Percentiles rank a stretch among this genome's conserved stretches.
phyloP scores from a whole-genome alignment of 2,329 filamentous ascomycete genomes.

The Drechslerella stenobrocha region DNA sequence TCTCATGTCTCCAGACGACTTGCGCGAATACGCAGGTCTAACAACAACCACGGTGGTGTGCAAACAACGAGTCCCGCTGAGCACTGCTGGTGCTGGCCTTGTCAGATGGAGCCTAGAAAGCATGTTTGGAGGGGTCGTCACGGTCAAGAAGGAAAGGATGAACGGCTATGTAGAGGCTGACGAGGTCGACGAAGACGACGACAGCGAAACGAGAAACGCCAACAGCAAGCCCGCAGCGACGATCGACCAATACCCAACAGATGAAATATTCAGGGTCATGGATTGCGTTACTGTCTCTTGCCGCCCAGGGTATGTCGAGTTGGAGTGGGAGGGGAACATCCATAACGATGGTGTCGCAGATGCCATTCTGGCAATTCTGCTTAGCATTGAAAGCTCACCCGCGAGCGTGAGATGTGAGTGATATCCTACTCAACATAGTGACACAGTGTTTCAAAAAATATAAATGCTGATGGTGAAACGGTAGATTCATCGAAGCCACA shows the following conservation, averaged over 20 bases:
- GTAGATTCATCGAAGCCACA: constrained; percentile 60
- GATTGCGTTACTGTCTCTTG: constrained; percentile 84
- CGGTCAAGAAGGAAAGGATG: constrained; percentile 51
- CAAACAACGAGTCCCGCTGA: constrained; percentile 84
- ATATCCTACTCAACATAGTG: constrained; percentile 8
- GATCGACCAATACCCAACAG: constrained; percentile 54
- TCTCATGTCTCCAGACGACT: constrained; percentile 92
- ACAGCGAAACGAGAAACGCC: constrained; percentile 55
- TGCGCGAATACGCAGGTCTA: constrained; percentile 93
- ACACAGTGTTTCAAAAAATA: constrained; percentile 18
- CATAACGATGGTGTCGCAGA: constrained; percentile 98
- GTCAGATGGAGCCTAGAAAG: constrained; percentile 93
- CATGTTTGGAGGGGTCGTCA: constrained; percentile 83
- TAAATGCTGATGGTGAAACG: constrained; percentile 56
- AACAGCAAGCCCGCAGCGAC: constrained; percentile 51
- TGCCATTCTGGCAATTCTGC: constrained; percentile 87
- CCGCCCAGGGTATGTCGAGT: constrained; percentile 76
- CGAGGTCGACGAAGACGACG: constrained; percentile 57
- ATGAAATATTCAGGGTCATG: constrained; percentile 72
- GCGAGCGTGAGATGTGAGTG: constrained; percentile 85
- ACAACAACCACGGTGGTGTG: constrained; percentile 93
- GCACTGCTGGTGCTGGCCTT: constrained; percentile 83
- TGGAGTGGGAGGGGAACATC: constrained; percentile 98
- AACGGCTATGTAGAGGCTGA: constrained; percentile 43
- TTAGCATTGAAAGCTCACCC: constrained; percentile 89